phyloP scores from a whole-genome alignment of 2,329 filamentous ascomycete genomes.

The Reticulascus tulasneorum region DNA sequence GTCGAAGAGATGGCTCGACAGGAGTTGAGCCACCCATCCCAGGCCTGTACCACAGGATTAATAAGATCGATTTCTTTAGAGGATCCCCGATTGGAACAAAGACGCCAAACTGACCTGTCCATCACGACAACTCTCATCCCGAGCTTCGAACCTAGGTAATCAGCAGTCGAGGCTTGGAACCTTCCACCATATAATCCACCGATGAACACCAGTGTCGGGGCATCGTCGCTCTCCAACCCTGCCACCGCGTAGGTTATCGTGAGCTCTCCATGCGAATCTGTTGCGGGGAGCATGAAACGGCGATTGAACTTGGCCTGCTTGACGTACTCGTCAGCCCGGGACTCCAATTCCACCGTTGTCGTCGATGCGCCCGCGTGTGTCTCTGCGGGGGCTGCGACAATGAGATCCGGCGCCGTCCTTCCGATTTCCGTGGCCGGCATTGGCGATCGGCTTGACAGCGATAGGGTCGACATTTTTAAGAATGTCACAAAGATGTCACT shows the following conservation, averaged over 20 bases:
- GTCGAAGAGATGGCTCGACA: conserved; percentile 18
- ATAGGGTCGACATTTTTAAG: too few species aligned
- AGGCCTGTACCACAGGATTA: too few species aligned
- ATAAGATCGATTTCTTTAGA: too few species aligned
- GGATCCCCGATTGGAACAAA: too few species aligned
- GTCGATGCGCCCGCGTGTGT: too few species aligned
- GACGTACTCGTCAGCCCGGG: too few species aligned
- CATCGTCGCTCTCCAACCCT: conserved; percentile 3
- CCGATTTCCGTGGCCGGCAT: too few species aligned
- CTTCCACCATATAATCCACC: conserved; percentile 33
- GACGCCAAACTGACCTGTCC: conserved; percentile 32
- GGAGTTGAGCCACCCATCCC: conserved; percentile 39
- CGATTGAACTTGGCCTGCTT: conserved; percentile 5
- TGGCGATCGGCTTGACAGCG: too few species aligned
- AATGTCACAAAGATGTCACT: too few species aligned
- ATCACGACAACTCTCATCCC: conserved; percentile 32
- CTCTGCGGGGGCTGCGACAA: too few species aligned
- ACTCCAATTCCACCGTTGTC: too few species aligned
- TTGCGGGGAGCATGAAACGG: conserved; percentile 7
- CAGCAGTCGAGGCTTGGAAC: conserved; percentile 21
- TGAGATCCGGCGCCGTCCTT: too few species aligned
- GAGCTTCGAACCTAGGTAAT: conserved; percentile 23
- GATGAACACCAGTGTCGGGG: conserved; percentile 29
- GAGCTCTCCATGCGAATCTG: conserved; percentile 6
- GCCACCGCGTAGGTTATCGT: conserved; percentile 8